These are phyloP conservation scores for Xeromyces bisporus DNA, from an alignment of 495 filamentous ascomycete species.

Conservation along the genomic window DNA sequence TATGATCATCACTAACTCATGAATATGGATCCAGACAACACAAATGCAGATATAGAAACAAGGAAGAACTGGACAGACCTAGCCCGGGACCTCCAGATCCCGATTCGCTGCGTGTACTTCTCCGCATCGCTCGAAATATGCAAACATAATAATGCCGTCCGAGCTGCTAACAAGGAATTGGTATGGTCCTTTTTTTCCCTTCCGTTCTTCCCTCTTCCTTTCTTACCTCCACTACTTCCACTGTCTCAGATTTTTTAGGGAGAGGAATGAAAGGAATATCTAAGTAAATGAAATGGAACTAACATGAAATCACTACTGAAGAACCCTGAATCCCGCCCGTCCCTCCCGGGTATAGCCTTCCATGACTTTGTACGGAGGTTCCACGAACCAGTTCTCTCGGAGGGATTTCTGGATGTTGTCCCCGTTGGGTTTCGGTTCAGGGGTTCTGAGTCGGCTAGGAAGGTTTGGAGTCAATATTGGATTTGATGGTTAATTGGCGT, in stretches of 20 bases:
- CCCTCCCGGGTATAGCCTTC: constrained; percentile 69
- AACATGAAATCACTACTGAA: constrained; percentile 35
- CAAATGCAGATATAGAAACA: constrained; percentile 66
- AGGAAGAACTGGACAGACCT: constrained; percentile 59
- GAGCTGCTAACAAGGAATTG: constrained; percentile 45
- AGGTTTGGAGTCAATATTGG: constrained; percentile 61
- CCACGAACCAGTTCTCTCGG: constrained; percentile 48
- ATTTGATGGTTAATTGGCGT: too few relatives aligned
- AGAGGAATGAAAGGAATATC: not conserved
- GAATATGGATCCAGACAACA: constrained; percentile 51
- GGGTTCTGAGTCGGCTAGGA: constrained; percentile 35
- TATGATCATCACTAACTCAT: constrained; percentile 3
- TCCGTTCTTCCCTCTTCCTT: too few relatives aligned
- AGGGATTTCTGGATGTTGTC: constrained; percentile 73
- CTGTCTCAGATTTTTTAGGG: too few relatives aligned
- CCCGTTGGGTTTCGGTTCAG: constrained; percentile 51
- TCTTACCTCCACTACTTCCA: too few relatives aligned
- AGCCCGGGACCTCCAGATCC: constrained; percentile 49
- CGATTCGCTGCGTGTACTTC: constrained; percentile 78
- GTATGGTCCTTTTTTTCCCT: too few relatives aligned
- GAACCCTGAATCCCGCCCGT: constrained; percentile 65
- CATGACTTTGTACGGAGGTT: constrained; percentile 51
- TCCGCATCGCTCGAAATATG: constrained; percentile 54
- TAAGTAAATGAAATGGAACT: not conserved
- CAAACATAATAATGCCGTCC: constrained; percentile 77